Evolutionary conservation across 768 basidiomycete genomes (phyloP).

Genomic region (Macrocybe gigantea): DNA sequence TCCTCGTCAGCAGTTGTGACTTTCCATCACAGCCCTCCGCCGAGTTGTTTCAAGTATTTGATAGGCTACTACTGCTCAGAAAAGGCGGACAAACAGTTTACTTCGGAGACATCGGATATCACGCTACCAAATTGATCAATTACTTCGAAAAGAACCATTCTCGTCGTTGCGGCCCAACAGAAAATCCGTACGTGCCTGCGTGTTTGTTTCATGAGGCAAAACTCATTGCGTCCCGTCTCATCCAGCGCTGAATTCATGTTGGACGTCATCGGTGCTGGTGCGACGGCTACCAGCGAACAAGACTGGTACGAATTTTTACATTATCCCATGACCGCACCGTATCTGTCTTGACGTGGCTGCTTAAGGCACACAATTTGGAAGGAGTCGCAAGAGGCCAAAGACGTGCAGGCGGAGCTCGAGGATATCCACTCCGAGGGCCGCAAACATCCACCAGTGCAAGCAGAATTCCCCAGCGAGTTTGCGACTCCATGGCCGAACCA

Average conservation of each 20-base stretch:
- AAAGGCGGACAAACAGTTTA: conserved; percentile 76
- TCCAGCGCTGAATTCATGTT: conserved; percentile 57
- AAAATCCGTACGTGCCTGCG: conserved; percentile 58
- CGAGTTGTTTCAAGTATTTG: conserved; percentile 80
- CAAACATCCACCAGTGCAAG: conserved; percentile 29
- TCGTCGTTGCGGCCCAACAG: conserved; percentile 50
- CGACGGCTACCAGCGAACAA: conserved; percentile 41
- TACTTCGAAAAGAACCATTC: conserved; percentile 76
- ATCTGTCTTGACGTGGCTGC: conserved; percentile 10
- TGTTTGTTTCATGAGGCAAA: too few species aligned
- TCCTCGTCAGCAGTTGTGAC: neutral
- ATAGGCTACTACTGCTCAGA: conserved; percentile 68
- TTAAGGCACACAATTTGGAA: conserved; percentile 32
- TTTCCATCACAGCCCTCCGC: conserved; percentile 63
- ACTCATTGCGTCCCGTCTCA: too few species aligned
- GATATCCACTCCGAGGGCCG: conserved; percentile 47
- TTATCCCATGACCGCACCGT: conserved; percentile 21
- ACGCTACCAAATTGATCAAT: conserved; percentile 55
- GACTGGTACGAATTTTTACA: conserved; percentile 46
- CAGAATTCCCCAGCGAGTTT: conserved; percentile 35
- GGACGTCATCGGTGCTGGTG: conserved; percentile 70
- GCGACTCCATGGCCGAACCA: conserved; percentile 53
- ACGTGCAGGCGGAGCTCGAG: conserved; percentile 30
- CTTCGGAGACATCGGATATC: conserved; percentile 65
- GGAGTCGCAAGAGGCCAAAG: conserved; percentile 32